A percentile compares a stretch with the other conserved stretches of the same genome.
phyloP scores from a whole-genome alignment of 306 rosid genomes.

The Coriaria nepalensis region DNA sequence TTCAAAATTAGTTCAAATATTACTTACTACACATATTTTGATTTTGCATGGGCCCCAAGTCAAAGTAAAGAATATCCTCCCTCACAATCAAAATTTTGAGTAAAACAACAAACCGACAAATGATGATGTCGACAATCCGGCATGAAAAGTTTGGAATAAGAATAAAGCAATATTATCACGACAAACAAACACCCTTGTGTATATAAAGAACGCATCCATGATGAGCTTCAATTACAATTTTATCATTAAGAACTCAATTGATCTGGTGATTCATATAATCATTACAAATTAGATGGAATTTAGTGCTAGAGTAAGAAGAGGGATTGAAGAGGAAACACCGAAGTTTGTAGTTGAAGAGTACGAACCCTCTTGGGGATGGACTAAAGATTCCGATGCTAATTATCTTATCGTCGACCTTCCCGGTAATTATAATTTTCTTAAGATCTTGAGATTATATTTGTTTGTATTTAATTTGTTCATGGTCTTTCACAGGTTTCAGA shows the following conservation, averaged over 20 bases:
- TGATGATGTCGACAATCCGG: slow-evolving; percentile 2
- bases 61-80: neutral
- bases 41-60: slow-evolving; percentile 57
- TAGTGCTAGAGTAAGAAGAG: slow-evolving; percentile 16
- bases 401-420: slow-evolving; percentile 63
- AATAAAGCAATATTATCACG: slow-evolving; percentile 19
- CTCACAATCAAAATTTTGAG: neutral
- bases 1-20: no score
- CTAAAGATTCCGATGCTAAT: slow-evolving; percentile 38
- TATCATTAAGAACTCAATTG: slow-evolving; percentile 27
- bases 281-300: slow-evolving; percentile 27
- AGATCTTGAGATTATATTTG: neutral
- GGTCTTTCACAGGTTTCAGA: slow-evolving; percentile 32
- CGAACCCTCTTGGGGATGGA: slow-evolving; percentile 45
- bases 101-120: neutral
- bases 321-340: slow-evolving; percentile 13
- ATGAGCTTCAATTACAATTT: slow-evolving; percentile 1
- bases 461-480: neutral
- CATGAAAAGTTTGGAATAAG: slow-evolving; percentile 46
- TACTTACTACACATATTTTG: no score
- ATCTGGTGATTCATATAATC: no score
- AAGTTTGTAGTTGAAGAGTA: slow-evolving; percentile 20
- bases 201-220: slow-evolving; percentile 10
- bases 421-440: slow-evolving; percentile 26
- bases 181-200: slow-evolving; percentile 10